Base-by-base conservation (phyloP, 1,139 yeast species). In the Candida pseudoviswanathii region DNA sequence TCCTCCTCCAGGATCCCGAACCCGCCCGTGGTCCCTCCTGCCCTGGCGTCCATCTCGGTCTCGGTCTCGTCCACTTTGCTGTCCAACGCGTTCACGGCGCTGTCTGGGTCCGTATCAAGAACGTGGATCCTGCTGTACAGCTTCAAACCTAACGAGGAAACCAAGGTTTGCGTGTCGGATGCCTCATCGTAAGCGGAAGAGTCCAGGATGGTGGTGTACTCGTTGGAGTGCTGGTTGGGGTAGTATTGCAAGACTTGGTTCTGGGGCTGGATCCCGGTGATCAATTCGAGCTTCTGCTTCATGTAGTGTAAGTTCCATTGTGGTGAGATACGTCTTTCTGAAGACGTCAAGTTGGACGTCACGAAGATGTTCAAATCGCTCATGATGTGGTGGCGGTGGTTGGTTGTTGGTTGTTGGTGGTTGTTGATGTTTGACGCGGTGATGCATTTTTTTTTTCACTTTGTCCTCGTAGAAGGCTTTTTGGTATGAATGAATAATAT, bases 191-290 rank as follows among this genome's bases (percentile, higher is more conserved):
- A 54, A 10, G 56, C 47, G 21, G 51, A 48, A 32, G 67, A 59
- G 6, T 44, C n/a, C 34, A 62, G 47, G 37, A 74, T 38, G 44
- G 59, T 54, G 6, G 33, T 54, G 57, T 41, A 74, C 51, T 59
- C 76, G 44, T 73, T 73, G 37, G 80, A 71, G 27, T 73, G 64
- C 4, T 76, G 64, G 1, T 73, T 59, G 1, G 78, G 74, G 57
- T 80, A 82, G 47, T 83, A 66, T 45, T 73, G 75, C 26, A 89
- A 66, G 25, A 70, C 67, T 65, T 89, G 96, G 54, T 65, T 71
- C 25, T 62, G 51, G 0, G 90, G 89, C 4, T 85, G 82, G 41
- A 92, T 81, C 1, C 98, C 98, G 0, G 97, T 90, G 52, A 89
- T 80, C 25, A 75, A 77, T 60, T 89, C 95, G 21, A 91, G 66